Base-by-base conservation (phyloP, 108 stramenopile genomes). In the Fistulifera pelliculosa region DNA sequence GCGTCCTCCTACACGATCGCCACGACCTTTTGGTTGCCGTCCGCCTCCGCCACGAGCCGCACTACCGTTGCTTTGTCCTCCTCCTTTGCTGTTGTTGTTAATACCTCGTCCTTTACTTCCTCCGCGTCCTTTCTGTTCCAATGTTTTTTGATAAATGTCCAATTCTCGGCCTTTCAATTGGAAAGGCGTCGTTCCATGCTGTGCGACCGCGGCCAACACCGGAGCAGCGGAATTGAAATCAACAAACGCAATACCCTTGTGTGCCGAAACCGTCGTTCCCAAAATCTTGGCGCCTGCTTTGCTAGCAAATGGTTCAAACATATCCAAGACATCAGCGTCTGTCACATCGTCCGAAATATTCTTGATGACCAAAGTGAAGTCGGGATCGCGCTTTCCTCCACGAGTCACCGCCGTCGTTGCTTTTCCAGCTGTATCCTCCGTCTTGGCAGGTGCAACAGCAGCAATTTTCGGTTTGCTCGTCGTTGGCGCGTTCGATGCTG, bases 291-390 rank as follows among this genome's bases (percentile, higher is more conserved):
- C 62, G 31, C 75, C 77, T 8, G 69, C 69, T 53, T 56, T 38
- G 2, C 27, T 44, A 11, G 80, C 81, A 56, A 80, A 73, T n/a
- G 78, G 62, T 69, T 91, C 81, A 68, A 91, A 91, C 50, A 91
- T 54, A 19, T 64, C 60, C 12, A 78, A 60, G 45, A 91, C 61
- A 66, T 87, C 89, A 2, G 78, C 43, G 49, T 91, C 85, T 55
- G 71, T 85, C 49, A 75, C 71, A 13, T 60, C 60, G 45, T 79
- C 83, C 26, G 81, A 68, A 45, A 91, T 66, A 44, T 87, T 87
- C 58, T 83, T 76, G 59, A 91, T 81, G 56, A 91, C 83, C 63
- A 91, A 60, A 5, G 89, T 91, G 28, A 71, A 79, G 38, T 87
- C 85, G 8, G 89, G 83, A 49, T 81, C 81, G 27, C 89, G 71